These are phyloP conservation scores for Coleophoma cylindrospora DNA, from an alignment of 2,329 filamentous ascomycete genomes.

Conservation along the genomic window DNA sequence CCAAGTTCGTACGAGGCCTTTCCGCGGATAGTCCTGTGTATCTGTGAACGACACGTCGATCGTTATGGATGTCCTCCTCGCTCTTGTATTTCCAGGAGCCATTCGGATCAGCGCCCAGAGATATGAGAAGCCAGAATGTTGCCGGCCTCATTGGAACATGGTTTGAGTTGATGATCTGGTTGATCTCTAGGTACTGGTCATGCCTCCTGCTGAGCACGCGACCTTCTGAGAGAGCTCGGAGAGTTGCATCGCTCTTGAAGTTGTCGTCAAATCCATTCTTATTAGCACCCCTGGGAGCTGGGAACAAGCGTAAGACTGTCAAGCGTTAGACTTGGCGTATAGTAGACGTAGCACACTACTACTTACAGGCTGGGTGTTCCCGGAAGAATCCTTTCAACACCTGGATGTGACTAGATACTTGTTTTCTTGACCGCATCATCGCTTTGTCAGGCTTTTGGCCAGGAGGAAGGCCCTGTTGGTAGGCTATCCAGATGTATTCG, in stretches of 20 bases:
- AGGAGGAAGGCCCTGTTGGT: constrained; percentile 32
- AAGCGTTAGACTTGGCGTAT: no score
- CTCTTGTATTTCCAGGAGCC: constrained; percentile 11
- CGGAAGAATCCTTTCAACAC: constrained; percentile 64
- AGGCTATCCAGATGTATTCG: constrained; percentile 58
- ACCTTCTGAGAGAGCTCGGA: constrained; percentile 52
- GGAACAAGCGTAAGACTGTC: constrained; percentile 37
- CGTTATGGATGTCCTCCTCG: constrained; percentile 15
- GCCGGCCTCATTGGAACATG: constrained; percentile 15
- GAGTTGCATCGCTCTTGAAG: constrained; percentile 61
- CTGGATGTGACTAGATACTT: constrained; percentile 67
- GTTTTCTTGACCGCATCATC: constrained; percentile 46
- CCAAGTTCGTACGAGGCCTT: constrained; percentile 31
- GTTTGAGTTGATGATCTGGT: constrained; percentile 5
- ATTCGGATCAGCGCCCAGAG: constrained; percentile 9
- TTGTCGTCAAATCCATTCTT: constrained; percentile 52
- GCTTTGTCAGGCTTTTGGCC: constrained; percentile 40
- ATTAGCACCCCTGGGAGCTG: constrained; percentile 39
- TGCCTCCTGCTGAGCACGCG: constrained; percentile 17
- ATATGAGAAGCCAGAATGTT: constrained; percentile 22
- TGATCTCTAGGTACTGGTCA: constrained; percentile 13
- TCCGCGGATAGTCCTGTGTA: constrained; percentile 16
- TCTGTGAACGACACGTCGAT: constrained; percentile 15
- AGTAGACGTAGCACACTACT: neutral
- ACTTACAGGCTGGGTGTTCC: constrained; percentile 57